These are phyloP conservation scores for Aspergillus transmontanensis DNA, from an alignment of 2,329 filamentous ascomycete genomes.

Conservation along the genomic window DNA sequence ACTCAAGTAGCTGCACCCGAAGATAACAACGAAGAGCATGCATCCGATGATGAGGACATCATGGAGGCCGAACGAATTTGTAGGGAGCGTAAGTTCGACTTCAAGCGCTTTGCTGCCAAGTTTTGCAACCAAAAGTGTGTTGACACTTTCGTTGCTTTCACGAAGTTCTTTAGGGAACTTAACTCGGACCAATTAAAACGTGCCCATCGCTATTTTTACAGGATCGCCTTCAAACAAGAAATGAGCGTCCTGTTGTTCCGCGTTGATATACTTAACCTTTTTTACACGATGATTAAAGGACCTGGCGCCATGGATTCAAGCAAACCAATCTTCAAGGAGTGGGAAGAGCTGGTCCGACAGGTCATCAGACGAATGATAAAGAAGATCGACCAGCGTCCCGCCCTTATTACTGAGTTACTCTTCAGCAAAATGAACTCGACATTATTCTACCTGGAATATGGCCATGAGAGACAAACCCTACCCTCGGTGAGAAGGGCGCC, in stretches of 20 bases:
- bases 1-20: conserved; percentile 43
- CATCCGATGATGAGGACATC: conserved; percentile 74
- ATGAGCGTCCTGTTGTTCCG: conserved; percentile 86
- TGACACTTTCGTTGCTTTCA: conserved; percentile 83
- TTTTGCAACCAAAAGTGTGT: conserved; percentile 85
- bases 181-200: conserved; percentile 81
- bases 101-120: conserved; percentile 75
- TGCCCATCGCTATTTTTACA: conserved; percentile 90
- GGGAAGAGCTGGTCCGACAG: conserved; percentile 86
- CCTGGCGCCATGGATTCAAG: conserved; percentile 72
- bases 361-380: conserved; percentile 79
- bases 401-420: conserved; percentile 85
- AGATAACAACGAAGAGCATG: conserved; percentile 54
- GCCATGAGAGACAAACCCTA: conserved; percentile 77
- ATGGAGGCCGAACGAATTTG: conserved; percentile 69
- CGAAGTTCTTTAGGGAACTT: conserved; percentile 78
- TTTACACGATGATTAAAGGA: conserved; percentile 91
- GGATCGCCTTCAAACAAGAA: conserved; percentile 92
- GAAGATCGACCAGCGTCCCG: conserved; percentile 82
- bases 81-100: conserved; percentile 91
- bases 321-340: conserved; percentile 75
- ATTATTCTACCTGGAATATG: conserved; percentile 85
- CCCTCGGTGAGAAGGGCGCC: conserved; percentile 68
- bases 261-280: conserved; percentile 83
- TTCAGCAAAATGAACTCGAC: conserved; percentile 90